Base-by-base conservation (phyloP, 129 eudicot species). In the Ambrosia trifida region DNA sequence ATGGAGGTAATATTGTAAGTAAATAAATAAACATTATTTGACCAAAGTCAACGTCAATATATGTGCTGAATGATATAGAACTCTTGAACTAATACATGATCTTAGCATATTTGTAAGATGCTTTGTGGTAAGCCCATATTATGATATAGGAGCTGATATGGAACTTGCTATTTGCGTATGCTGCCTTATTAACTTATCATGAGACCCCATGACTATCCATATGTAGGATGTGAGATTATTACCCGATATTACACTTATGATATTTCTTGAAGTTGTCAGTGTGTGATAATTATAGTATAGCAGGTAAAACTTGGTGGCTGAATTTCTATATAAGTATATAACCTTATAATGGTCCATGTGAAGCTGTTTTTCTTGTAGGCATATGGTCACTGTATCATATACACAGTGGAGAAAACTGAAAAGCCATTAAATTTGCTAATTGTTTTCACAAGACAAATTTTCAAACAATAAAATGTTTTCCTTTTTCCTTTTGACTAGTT, bases 81-180 rank as follows among this genome's bases (percentile, higher is more conserved):
- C 44, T 49, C 52, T 74, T 18, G 30, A 51, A 64, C 31, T 20
- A 64, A 47, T 43, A 36, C 76, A 50, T 31, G 20, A 49, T 51
- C 38, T 47, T 73, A 73, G 78, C 63, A 47, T 73, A 73, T 19
- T 2, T 73, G 63, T 63, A 61, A 19, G 40, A 57, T 47, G 41
- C 60, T 62, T 50, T 33, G 28, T 62, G 50, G 77, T 60, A 45
- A 62, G 28, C n/a, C 38, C 45, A 8, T 47, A 47, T 9, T 49
- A 62, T 73, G 69, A 11, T 44, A 45, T n/a, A 11, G 32, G 36
- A 33, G 62, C 61, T 73, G 61, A 46, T 62, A 47, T 31, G 35
- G 46, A 31, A 12, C 41, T 11, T 12, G 64, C 3, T 58, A 62
- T 68, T 12, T 49, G 50, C 63, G 33, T 65, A 31, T 31, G 18